Evolutionary conservation across 1,284 basidiomycete genomes (phyloP), one percentile per base, ranked within the genome.

Genomic region (Sphagnurus paluster): DNA sequence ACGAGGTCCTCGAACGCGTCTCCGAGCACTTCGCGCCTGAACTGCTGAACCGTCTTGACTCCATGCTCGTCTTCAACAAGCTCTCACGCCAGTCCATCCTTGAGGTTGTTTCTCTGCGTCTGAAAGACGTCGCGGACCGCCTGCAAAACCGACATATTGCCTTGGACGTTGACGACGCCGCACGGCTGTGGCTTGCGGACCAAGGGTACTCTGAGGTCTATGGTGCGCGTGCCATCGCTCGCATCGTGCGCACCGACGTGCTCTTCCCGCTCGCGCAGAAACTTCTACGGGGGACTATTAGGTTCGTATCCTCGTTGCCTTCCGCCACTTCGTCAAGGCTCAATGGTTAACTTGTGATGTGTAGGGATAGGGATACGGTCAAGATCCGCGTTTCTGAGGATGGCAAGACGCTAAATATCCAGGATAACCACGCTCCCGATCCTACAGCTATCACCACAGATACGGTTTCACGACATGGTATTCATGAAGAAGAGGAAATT

Each of bases 61-160:
- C 90, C 9, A 87, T 89, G 63, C 72, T 89, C 19, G 87, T 95
- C 11, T 96, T 97, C 74, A 94, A 95, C 73, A 93, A 91, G 59
- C 81, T 95, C 9, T 85, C 89, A 2, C 77, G 76, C 10, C 63
- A 70, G 17, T 83, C 85, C 5, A 90, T 97, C 50, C 69, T 89
- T 11, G 68, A 86, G 42, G 87, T 98, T 26, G 91, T 95, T 24
- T 71, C 74, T 13, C 72, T 96, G 2, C 82, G 92, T 9, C 72
- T 95, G 5, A 66, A 70, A 5, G 92, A 95, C 51, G 80, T 95
- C 0, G 77, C 82, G n/a, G 67, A 72, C 1, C 72, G 90, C 28
- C 70, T 96, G 29, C 72, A 72, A 51, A 68, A 77, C 41, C 71
- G 87, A 28, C 70, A 84, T 11, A 92, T 98, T 53, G 77, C 67